Evolutionary conservation across 164 flowering plant species (phyloP).

Genomic region (Dillenia suffruticosa): DNA sequence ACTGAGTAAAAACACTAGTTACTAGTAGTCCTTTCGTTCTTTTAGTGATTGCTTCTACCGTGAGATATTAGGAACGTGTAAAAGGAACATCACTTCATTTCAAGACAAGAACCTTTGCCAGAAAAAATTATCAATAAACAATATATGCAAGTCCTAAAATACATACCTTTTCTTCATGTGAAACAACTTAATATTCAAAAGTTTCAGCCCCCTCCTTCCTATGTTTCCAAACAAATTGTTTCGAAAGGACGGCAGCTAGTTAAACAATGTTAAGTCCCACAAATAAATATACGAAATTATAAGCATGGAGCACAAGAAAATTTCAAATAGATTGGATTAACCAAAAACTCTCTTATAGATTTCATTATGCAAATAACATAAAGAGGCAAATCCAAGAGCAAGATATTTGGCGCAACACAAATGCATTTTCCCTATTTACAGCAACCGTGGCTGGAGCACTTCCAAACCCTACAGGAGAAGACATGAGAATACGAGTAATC

Average conservation of each 20-base stretch:
- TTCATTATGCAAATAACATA: not conserved
- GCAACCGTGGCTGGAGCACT: slow-evolving; percentile 67
- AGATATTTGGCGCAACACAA: slow-evolving; percentile 97
- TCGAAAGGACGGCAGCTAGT: slow-evolving; percentile 88
- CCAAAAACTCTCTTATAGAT: not conserved
- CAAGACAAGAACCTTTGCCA: not conserved
- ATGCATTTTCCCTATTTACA: slow-evolving; percentile 61
- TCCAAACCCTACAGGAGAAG: slow-evolving; percentile 73
- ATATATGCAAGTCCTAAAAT: too few species aligned
- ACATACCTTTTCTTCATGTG: slow-evolving; percentile 71
- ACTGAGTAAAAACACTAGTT: too few species aligned
- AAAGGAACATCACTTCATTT: not conserved
- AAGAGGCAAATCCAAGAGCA: slow-evolving; percentile 15
- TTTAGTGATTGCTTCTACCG: too few species aligned
- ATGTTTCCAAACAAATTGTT: slow-evolving; percentile 86
- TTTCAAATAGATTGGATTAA: slow-evolving; percentile 1
- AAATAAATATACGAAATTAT: slow-evolving; percentile 9
- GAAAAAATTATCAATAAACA: too few species aligned
- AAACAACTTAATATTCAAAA: slow-evolving; percentile 74
- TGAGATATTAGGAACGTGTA: not conserved
- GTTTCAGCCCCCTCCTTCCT: slow-evolving; percentile 86
- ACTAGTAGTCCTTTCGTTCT: too few species aligned
- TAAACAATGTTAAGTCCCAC: slow-evolving; percentile 51
- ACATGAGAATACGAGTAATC: not conserved
- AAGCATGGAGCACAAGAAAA: not conserved